Evolutionary conservation across 192 early-diverging fungal species (phyloP), one percentile per base, ranked within the genome.

Genomic region (Borealophlyctis nickersoniae): DNA sequence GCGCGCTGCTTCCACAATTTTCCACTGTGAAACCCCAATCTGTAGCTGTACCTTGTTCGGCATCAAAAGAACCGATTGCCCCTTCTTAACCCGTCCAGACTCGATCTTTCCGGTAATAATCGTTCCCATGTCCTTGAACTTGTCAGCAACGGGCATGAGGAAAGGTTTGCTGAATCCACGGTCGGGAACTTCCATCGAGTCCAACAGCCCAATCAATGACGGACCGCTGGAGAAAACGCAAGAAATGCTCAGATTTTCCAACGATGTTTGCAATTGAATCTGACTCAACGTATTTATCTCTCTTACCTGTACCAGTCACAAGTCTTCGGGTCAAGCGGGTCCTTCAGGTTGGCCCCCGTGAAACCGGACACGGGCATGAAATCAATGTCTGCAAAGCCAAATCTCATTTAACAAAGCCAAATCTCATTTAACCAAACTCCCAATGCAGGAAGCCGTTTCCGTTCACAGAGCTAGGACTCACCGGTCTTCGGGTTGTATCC

Each of bases 121-220:
- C 1, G 92, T 95, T 58, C 97, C 97, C 95, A 98, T 96, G 70
- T 99, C 95, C 87, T 91, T 92, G 83, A 92, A 93, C 70, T 94
- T 97, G 73, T 96, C 95, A 63, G 88, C 84, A 70, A 99, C 88
- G 52, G 97, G 92, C 73, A 99, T 89, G 74, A 95, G 87, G 61
- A 99, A 73, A 19, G 95, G 94, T 1, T 89, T 91, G 69, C 87
- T 82, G 49, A 89, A 75, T 64, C 96, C 94, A 71, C 95, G 87
- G 62, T 96, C 93, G 2, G 87, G 75, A 27, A 92, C 74, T 64
- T 90, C 80, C 81, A 94, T 79, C 30, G 65, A 66, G 74, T 99
- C 95, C 48, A 99, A 79, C 31, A 87, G 85, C 65, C 89, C 89
- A 31, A 99, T 79, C 27, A 99, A 85, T 34, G 94, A 86, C 22